These are phyloP conservation scores for Triangularia setosa DNA, from an alignment of 2,329 filamentous ascomycete species.

Conservation along the genomic window DNA sequence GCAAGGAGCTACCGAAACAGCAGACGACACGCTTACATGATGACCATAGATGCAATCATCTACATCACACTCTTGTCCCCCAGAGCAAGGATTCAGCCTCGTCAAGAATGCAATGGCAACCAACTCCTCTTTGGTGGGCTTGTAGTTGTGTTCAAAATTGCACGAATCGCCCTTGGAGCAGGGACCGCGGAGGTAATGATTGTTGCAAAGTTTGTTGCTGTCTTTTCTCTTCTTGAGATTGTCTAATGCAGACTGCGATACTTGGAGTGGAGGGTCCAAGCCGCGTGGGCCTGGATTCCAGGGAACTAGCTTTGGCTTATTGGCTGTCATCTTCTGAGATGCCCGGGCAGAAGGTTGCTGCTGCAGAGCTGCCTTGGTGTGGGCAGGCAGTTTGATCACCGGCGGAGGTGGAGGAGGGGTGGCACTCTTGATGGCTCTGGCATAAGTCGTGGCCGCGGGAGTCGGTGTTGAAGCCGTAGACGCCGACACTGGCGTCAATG, in stretches of 20 bases:
- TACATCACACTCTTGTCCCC: constrained; percentile 54
- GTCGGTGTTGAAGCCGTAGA: constrained; percentile 28
- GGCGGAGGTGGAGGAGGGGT: constrained; percentile 43
- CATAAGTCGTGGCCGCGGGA: constrained; percentile 32
- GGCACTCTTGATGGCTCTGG: constrained; percentile 38
- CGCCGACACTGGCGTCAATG: constrained; percentile 9
- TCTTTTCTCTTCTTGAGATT: constrained; percentile 53
- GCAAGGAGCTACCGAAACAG: no score
- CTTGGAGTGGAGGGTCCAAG: constrained; percentile 48
- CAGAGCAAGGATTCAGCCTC: constrained; percentile 54
- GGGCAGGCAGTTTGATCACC: constrained; percentile 40
- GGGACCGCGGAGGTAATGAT: constrained; percentile 55
- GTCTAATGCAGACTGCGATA: constrained; percentile 46
- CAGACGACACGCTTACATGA: constrained; percentile 43
- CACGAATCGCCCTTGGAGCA: constrained; percentile 54
- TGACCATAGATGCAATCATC: constrained; percentile 61
- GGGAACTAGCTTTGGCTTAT: constrained; percentile 39
- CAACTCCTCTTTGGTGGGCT: constrained; percentile 50
- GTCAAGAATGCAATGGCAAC: constrained; percentile 54
- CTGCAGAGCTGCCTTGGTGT: constrained; percentile 26
- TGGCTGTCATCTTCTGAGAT: constrained; percentile 34
- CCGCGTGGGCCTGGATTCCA: constrained; percentile 56
- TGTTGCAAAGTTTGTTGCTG: constrained; percentile 57
- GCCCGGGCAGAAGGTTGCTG: constrained; percentile 10
- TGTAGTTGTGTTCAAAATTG: constrained; percentile 55